Evolutionary conservation across 108 stramenopile genomes (phyloP), one percentile per base, ranked within the genome.

Genomic region (Fragilaria radians): DNA sequence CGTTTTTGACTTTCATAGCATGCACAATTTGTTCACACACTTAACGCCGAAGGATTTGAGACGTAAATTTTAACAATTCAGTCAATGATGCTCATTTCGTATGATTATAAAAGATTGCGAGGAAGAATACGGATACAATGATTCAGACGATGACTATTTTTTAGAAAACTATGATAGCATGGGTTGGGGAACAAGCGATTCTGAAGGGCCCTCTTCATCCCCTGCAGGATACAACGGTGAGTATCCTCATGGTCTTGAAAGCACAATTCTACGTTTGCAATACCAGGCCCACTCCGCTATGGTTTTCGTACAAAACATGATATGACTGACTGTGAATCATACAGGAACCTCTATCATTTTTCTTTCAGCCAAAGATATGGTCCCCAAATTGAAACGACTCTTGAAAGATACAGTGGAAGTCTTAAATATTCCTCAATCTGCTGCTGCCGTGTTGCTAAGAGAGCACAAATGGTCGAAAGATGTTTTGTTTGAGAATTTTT

Each of bases 401-500:
- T 46, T 89, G 36, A 72, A 65, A 33, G 86, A 94, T 55, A 85
- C 86, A 2, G 59, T 70, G 14, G 93, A 94, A 46, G 78, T 97
- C 26, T 79, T 97, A 5, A 88, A 81, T 29, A 76, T 95, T 34
- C 76, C 95, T 5, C 57, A 52, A 7, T 65, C 81, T 47, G 91
- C 86, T 14, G 95, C 96, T 25, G 64, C 80, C 17, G 86, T 85
- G 24, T 81, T 99, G 32, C 75, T 99, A 67, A 85, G 95, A 9
- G 70, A 88, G 51, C 68, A 82, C 65, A 86, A 82, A 46, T 99
- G 95, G 95, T 85, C 90, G 62, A 91, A 91, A 63, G 97, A 99
- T 65, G 67, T 72, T 17, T 72, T 98, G 28, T 71, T 94, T 52
- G 93, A 97, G 59, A 66, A 63, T 25, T 98, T 92, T n/a, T 67